Percentiles rank a stretch among this genome's conserved stretches.
These are phyloP conservation scores for Cystobasidiaceae sp. DNA, from an alignment of 1,284 basidiomycete species.

Conservation along the genomic window DNA sequence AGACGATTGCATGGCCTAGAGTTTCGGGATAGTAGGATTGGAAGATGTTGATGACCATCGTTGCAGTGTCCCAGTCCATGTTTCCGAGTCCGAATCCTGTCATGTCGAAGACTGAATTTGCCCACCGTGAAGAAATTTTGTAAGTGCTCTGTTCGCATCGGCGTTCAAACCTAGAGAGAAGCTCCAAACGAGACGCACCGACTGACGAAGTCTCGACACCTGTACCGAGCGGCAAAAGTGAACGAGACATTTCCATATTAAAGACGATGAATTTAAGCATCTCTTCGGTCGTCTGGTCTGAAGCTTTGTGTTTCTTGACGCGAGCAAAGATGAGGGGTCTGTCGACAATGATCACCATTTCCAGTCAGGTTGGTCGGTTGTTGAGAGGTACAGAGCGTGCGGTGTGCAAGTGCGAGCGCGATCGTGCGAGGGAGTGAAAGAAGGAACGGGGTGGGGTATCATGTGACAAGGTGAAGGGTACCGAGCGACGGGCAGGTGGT, in stretches of 20 bases:
- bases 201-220: conserved; percentile 45
- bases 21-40: conserved; percentile 48
- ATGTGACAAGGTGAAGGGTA: too few relatives aligned
- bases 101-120: conserved; percentile 46
- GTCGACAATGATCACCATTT: too few relatives aligned
- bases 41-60: conserved; percentile 27
- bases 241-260: conserved; percentile 21
- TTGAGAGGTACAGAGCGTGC: too few relatives aligned
- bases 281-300: conserved; percentile 20
- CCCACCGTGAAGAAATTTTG: conserved; percentile 43
- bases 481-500: too few relatives aligned
- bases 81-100: conserved; percentile 36
- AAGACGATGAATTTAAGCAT: conserved; percentile 29
- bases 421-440: too few relatives aligned
- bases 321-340: conserved; percentile 23
- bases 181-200: conserved; percentile 45
- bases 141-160: conserved; percentile 31
- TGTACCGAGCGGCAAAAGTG: conserved; percentile 41
- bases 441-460: too few relatives aligned
- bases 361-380: too few relatives aligned
- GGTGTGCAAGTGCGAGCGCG: too few relatives aligned
- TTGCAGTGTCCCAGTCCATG: conserved; percentile 29
- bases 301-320: conserved; percentile 29
- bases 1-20: conserved; percentile 46
- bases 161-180: conserved; percentile 36